Evolutionary conservation across 140 eudicot species (phyloP), one percentile per base, ranked within the genome.

Genomic region (Stevia rebaudiana): DNA sequence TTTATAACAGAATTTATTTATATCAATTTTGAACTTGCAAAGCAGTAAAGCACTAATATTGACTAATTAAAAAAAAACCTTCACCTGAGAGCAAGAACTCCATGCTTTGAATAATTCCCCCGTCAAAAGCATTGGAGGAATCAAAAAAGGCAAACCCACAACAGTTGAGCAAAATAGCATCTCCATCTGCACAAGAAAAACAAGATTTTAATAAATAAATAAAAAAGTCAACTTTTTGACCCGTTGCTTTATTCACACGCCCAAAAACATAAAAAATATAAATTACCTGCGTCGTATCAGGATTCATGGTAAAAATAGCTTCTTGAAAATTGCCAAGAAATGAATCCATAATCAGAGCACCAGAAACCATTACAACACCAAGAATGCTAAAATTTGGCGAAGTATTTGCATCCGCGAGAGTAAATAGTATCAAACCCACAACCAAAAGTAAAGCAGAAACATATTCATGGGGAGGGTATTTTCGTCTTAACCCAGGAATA

Each of bases 111-210:
- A 84, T 21, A 90, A 53, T 69, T 90, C 97, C 63, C 97, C 97
- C 0, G 95, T 90, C 44, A 90, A 40, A 70, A 90, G 55, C 97
- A 90, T 90, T 10, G 97, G 97, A 23, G 90, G 95, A 67, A 90
- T 82, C 83, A 90, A 78, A 76, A 90, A 82, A 13, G 95, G 97
- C 82, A 90, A 65, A 17, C 97, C 97, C 6, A 90, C 97, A n/a
- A 87, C 78, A 0, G 97, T 90, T 48, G 95, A 87, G 85, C 97
- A 90, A 59, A 90, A 90, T 24, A 90, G 86, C 97, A 90, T 87
- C 81, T 90, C 97, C 80, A 79, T 90, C 97, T 90, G 77, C 40
- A 35, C 59, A 3, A 68, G 48, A 59, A 69, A 72, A 8, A 51
- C 24, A 63, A 16, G 8, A 21, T 48, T 46, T 33, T 11, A 3